Conservation (phyloP, 2,329 filamentous ascomycete species). For the Pestalotiopsis sp. region DNA sequence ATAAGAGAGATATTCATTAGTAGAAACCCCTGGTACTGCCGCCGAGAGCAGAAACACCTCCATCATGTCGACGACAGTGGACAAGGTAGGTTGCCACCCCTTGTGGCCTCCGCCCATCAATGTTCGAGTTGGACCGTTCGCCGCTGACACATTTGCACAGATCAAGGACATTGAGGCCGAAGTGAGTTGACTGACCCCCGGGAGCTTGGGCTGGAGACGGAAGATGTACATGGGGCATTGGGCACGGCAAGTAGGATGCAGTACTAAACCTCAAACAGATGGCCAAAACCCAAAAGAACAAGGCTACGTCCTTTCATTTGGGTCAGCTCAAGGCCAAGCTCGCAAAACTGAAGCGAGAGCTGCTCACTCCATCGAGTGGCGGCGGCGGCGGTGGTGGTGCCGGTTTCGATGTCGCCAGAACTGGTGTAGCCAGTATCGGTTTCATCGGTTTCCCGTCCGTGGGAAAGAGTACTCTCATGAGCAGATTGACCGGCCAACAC, state of each 20-base stretch:
- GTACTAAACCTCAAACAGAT: constrained; percentile 58
- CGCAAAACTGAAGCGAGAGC: constrained; percentile 94
- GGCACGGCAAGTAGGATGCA: neutral
- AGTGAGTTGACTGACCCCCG: constrained; percentile 54
- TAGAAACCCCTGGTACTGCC: neutral
- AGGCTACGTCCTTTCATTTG: constrained; percentile 90
- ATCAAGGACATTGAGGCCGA: constrained; percentile 98
- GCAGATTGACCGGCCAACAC: constrained; percentile 89
- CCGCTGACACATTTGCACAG: constrained; percentile 51
- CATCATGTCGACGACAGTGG: constrained; percentile 94
- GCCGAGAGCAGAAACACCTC: constrained; percentile 19
- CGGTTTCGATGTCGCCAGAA: constrained; percentile 97
- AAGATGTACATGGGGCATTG: neutral
- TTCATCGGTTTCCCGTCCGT: constrained; percentile 99
- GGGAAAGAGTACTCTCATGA: constrained; percentile 98
- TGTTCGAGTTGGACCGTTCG: constrained; percentile 14
- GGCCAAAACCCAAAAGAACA: constrained; percentile 97
- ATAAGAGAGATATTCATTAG: neutral
- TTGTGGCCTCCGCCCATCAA: constrained; percentile 9
- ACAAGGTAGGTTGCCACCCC: constrained; percentile 69
- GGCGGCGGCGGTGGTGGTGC: constrained; percentile 82
- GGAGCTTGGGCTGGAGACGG: constrained; percentile 8
- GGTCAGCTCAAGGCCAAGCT: constrained; percentile 98
- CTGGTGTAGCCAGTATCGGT: constrained; percentile 93
- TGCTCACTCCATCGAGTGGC: constrained; percentile 75